Base-by-base conservation (phyloP, 129 eudicot species). In the Escallonia herrerae region DNA sequence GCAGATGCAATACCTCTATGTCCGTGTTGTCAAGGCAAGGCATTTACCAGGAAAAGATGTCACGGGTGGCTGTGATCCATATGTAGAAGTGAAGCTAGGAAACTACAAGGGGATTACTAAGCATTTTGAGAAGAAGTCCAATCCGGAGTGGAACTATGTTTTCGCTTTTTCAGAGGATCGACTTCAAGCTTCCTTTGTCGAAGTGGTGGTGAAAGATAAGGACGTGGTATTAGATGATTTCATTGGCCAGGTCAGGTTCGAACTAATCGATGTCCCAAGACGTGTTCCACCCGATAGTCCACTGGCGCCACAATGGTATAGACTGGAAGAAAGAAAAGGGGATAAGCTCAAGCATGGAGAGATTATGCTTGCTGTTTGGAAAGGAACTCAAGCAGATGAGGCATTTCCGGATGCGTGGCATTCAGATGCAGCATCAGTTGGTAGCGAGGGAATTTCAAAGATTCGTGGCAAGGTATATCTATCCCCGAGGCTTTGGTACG, bases 271-370 rank as follows among this genome's bases (percentile, higher is more conserved):
- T 11, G 82, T 91, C 43, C 96, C 97, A 2, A 87, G 69, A 67
- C 76, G 97, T 42, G 90, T 87, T 60, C 96, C 97, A 2, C 97
- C 97, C 2, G 96, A 87, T 62, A 85, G 96, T 48, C 97, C 96
- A 5, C 55, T 91, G 58, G 97, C 97, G 0, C 95, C 97, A 0
- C 95, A 84, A 41, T 90, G 97, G 97, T 90, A 90, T 73, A 87
- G 70, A 70, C 64, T 91, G 64, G 97, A 87, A 12, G 89, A 91
- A 55, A 79, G 65, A 40, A 85, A 64, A 15, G 95, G 87, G 40
- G 81, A 76, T 0, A 91, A 87, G 66, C 71, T 84, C 55, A 87
- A 73, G 56, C 79, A 73, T 38, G 97, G 90, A 4, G 97, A 91
- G 67, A 74, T 91, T 42, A 91, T 91, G 97, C 80, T 91, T 64